Evolutionary conservation across 164 flowering plant genomes (phyloP).

Genomic region (Cinnamomum chago): DNA sequence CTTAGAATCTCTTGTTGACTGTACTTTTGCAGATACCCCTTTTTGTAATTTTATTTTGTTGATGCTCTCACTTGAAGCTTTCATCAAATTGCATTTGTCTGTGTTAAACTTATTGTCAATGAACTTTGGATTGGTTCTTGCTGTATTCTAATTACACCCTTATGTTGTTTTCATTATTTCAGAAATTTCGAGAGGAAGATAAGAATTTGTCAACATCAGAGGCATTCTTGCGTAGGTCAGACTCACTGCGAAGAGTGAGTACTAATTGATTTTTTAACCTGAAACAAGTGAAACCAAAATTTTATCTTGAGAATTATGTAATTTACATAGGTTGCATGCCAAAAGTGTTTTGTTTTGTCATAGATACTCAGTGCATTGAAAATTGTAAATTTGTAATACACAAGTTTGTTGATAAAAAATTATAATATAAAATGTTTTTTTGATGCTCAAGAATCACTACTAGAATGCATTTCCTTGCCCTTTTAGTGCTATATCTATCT

Average conservation of each 20-base stretch:
- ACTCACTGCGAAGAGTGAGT: constrained; percentile 80
- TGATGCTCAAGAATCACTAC: too few species aligned
- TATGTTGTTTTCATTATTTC: constrained; percentile 12
- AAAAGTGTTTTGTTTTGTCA: neutral
- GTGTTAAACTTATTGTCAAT: neutral
- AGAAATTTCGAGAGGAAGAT: constrained; percentile 95
- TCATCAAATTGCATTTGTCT: too few species aligned
- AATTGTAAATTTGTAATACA: too few species aligned
- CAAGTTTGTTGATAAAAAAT: too few species aligned
- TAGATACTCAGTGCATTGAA: too few species aligned
- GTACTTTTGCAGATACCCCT: too few species aligned
- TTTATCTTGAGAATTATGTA: neutral
- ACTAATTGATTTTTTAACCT: neutral
- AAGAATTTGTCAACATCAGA: constrained; percentile 74
- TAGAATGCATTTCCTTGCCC: neutral
- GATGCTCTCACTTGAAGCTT: neutral
- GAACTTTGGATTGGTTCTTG: neutral
- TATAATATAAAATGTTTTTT: too few species aligned
- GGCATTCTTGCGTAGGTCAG: constrained; percentile 82
- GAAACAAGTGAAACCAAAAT: neutral
- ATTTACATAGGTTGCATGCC: neutral
- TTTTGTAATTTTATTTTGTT: too few species aligned
- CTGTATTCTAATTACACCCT: neutral
- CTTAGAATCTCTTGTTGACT: neutral
- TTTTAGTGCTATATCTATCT: too few species aligned